phyloP scores from a whole-genome alignment of 2,329 filamentous ascomycete species.

The Stachybotrys chlorohalonatus region DNA sequence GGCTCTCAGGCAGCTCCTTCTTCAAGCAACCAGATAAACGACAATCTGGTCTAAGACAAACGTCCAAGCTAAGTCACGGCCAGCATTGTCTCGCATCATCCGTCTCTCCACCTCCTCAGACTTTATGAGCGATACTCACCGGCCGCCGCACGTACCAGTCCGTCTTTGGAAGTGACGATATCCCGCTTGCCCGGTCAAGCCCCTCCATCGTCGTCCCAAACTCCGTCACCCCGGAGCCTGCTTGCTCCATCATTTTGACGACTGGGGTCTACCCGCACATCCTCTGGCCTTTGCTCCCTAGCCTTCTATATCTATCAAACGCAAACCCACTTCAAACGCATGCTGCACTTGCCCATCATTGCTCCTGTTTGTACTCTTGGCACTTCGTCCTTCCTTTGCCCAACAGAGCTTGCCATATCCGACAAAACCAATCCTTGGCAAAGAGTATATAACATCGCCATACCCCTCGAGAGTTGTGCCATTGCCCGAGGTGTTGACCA shows the following conservation, averaged over 20 bases:
- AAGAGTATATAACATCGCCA: neutral
- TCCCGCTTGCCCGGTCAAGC: neutral
- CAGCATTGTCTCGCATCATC: neutral
- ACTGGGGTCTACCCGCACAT: neutral
- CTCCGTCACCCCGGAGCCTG: neutral
- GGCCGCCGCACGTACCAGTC: neutral
- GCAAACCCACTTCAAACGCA: neutral
- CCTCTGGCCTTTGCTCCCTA: neutral
- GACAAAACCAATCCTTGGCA: neutral
- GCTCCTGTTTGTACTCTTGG: neutral
- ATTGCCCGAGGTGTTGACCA: neutral
- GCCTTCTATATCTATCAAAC: neutral
- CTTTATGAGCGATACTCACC: neutral
- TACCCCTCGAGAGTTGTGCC: neutral
- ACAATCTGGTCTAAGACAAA: neutral
- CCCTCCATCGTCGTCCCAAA: neutral
- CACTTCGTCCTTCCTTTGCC: neutral
- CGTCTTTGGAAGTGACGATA: neutral
- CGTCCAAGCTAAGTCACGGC: neutral
- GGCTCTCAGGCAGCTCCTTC: too few species aligned
- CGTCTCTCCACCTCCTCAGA: neutral
- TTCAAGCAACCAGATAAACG: too few species aligned
- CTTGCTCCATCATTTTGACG: neutral
- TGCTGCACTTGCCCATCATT: neutral
- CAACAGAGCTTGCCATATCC: neutral